Evolutionary conservation across 306 rosid species (phyloP).

Genomic region (Trifolium repens): DNA sequence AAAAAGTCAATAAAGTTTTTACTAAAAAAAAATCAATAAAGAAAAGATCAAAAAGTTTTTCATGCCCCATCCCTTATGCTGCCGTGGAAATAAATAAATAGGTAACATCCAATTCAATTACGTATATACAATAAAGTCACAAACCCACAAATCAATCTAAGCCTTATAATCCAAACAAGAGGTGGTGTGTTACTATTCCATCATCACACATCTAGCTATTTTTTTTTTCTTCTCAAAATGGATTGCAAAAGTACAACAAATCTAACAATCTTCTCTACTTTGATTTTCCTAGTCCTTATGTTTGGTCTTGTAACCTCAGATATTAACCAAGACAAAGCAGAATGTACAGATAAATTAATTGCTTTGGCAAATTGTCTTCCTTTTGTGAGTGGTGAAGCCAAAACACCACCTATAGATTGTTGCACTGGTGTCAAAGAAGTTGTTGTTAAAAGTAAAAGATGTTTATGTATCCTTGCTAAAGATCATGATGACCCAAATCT

Average conservation of each 20-base stretch:
- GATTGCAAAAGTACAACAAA: constrained; percentile 15
- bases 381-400: constrained; percentile 63
- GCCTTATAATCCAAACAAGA: background rate
- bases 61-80: background rate
- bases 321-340: constrained; percentile 66
- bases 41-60: background rate
- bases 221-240: constrained; percentile 33
- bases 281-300: constrained; percentile 41
- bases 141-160: background rate
- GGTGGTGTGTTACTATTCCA: background rate
- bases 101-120: background rate
- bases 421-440: constrained; percentile 68
- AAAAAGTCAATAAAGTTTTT: background rate
- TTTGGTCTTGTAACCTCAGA: constrained; percentile 51
- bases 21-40: background rate
- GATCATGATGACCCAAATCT: constrained; percentile 77
- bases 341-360: constrained; percentile 63
- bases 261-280: background rate
- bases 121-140: background rate
- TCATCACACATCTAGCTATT: background rate
- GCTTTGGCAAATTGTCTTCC: constrained; percentile 65
- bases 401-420: constrained; percentile 69
- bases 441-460: constrained; percentile 59
- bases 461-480: constrained; percentile 70
- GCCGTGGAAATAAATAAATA: background rate